Conservation (phyloP, 805 yeast genomes). For the Candida piceae region DNA sequence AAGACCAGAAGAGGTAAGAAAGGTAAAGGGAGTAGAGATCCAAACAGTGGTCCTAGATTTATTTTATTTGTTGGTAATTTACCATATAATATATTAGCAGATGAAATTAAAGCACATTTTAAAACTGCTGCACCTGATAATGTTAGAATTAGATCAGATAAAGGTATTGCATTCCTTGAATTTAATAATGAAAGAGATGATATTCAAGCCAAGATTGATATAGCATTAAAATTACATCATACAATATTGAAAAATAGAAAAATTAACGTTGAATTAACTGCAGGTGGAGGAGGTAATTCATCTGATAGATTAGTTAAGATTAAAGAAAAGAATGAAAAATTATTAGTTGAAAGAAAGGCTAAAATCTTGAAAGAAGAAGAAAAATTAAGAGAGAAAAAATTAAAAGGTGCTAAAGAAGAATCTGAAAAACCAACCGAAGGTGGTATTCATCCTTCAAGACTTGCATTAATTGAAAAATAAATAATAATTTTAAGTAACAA, state of each 20-base stretch:
- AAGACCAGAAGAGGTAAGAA: conserved; percentile 77
- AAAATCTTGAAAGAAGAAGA: conserved; percentile 47
- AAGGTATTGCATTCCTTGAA: conserved; percentile 91
- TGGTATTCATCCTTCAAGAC: conserved; percentile 65
- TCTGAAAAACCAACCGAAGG: conserved; percentile 18
- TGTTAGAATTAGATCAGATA: conserved; percentile 73
- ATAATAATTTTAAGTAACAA: not conserved
- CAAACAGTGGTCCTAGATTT: conserved; percentile 54
- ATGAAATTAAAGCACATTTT: conserved; percentile 67
- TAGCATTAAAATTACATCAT: conserved; percentile 82
- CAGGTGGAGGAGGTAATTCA: conserved; percentile 97
- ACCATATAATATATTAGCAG: conserved; percentile 63
- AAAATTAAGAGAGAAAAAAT: conserved; percentile 32
- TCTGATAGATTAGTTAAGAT: conserved; percentile 62
- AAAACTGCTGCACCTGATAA: conserved; percentile 66
- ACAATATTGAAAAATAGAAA: conserved; percentile 61
- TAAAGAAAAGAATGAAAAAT: conserved; percentile 69
- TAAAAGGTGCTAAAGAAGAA: conserved; percentile 12
- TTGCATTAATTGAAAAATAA: conserved; percentile 37
- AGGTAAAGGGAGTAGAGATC: conserved; percentile 43
- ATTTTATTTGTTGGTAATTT: conserved; percentile 87
- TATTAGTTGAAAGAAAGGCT: conserved; percentile 63
- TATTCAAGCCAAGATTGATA: conserved; percentile 75
- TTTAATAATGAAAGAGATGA: conserved; percentile 55
- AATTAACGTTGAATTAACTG: conserved; percentile 94